These are phyloP conservation scores for Sugiyamaella castrensis DNA, from an alignment of 1,139 yeast genomes.

Conservation along the genomic window DNA sequence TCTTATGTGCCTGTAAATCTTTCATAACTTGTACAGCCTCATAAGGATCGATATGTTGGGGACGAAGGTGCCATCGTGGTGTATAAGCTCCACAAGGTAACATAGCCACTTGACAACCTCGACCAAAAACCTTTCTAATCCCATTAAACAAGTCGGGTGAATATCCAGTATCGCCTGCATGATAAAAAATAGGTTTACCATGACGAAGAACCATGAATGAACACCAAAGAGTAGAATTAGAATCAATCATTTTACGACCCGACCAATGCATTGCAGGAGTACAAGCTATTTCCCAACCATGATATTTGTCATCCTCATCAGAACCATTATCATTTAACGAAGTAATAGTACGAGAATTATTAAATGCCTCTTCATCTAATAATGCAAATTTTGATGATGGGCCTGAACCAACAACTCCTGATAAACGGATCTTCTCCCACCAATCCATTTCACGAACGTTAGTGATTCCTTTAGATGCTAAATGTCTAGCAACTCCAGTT, in stretches of 20 bases:
- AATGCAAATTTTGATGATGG: no score
- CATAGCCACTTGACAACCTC: slow-evolving; percentile 62
- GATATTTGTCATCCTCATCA: no score
- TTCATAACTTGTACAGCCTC: slow-evolving; percentile 70
- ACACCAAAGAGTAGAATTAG: slow-evolving; percentile 84
- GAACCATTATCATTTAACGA: no score
- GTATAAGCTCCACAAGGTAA: slow-evolving; percentile 94
- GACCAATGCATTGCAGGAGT: slow-evolving; percentile 99
- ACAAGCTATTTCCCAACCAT: slow-evolving; percentile 72
- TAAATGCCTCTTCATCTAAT: no score
- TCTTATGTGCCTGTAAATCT: slow-evolving; percentile 57
- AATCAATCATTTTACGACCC: slow-evolving; percentile 72
- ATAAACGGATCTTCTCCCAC: slow-evolving; percentile 72
- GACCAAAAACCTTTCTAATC: slow-evolving; percentile 63
- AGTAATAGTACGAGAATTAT: no score
- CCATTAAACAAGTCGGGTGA: slow-evolving; percentile 63
- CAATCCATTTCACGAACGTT: slow-evolving; percentile 71
- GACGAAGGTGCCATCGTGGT: slow-evolving; percentile 91
- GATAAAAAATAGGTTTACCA: slow-evolving; percentile 71
- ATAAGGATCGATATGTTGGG: slow-evolving; percentile 80
- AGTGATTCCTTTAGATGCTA: slow-evolving; percentile 55
- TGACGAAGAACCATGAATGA: slow-evolving; percentile 68
- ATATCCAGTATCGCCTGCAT: slow-evolving; percentile 95
- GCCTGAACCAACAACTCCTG: slow-evolving; percentile 10
- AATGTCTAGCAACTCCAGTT: slow-evolving; percentile 60